Percentiles rank a stretch among this genome's conserved stretches.
phyloP scores from a whole-genome alignment of 1,284 basidiomycete species.

The Cutaneotrichosporon dermatis region DNA sequence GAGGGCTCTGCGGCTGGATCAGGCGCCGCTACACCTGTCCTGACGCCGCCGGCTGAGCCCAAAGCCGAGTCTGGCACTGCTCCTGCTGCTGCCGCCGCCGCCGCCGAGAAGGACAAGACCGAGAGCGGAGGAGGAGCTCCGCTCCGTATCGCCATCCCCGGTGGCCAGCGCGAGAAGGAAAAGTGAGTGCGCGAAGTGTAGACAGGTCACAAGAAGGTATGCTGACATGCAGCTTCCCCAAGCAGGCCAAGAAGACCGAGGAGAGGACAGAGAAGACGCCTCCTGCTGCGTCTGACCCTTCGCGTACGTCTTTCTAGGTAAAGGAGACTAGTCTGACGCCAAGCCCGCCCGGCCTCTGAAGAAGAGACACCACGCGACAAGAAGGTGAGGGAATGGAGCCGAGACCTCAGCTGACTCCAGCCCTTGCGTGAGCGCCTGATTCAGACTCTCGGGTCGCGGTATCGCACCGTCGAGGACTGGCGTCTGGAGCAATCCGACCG shows the following conservation, averaged over 20 bases:
- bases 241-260: conserved; percentile 1
- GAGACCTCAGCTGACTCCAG: conserved; percentile 15
- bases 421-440: conserved; percentile 43
- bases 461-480: conserved; percentile 47
- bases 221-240: conserved; percentile 11
- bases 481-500: conserved; percentile 62
- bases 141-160: conserved; percentile 76
- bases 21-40: conserved; percentile 14
- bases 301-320: too few relatives aligned
- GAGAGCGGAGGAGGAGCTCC: conserved; percentile 6
- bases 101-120: background rate
- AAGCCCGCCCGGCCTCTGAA: conserved; percentile 4
- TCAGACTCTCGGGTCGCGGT: conserved; percentile 39
- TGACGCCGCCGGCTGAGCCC: too few relatives aligned
- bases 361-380: conserved; percentile 37
- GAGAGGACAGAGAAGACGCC: conserved; percentile 2
- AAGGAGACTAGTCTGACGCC: background rate
- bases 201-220: too few relatives aligned
- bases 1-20: conserved; percentile 14
- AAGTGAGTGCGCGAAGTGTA: conserved; percentile 15
- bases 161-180: conserved; percentile 53
- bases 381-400: conserved; percentile 4
- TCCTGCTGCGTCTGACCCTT: background rate
- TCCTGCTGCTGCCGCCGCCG: background rate
- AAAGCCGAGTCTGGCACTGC: too few relatives aligned